These are phyloP conservation scores for Leccinum pachyderme DNA, from an alignment of 1,284 basidiomycete genomes.

Conservation along the genomic window DNA sequence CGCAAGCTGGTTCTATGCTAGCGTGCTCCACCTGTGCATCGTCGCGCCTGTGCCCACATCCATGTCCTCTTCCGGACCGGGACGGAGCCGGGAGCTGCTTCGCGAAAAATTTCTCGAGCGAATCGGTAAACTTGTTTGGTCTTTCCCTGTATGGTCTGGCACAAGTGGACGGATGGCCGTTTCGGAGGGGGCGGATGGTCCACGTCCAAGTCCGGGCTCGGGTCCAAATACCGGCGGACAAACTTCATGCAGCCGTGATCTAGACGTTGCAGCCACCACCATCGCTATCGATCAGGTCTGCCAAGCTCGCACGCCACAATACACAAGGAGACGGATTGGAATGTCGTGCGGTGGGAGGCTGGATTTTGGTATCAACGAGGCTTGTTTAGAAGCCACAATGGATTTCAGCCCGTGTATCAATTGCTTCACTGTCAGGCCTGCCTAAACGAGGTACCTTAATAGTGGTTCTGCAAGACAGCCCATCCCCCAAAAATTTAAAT, in stretches of 20 bases:
- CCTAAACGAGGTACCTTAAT: too few relatives aligned
- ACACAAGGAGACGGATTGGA: not conserved
- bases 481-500: too few relatives aligned
- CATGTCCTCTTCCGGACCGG: not conserved
- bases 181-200: not conserved
- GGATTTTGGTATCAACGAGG: too few relatives aligned
- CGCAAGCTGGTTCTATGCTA: conserved; percentile 29
- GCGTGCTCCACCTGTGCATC: conserved; percentile 26
- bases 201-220: not conserved
- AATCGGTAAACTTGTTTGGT: conserved; percentile 25
- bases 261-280: not conserved
- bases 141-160: not conserved
- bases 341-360: too few relatives aligned
- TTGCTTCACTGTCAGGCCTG: too few relatives aligned
- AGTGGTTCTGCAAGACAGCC: too few relatives aligned
- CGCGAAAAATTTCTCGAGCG: conserved; percentile 19
- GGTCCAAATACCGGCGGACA: not conserved
- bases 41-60: not conserved
- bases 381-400: too few relatives aligned
- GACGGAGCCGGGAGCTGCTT: conserved; percentile 6
- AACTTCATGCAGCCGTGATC: not conserved
- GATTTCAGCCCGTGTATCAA: too few relatives aligned
- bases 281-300: conserved; percentile 22
- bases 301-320: conserved; percentile 10
- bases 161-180: not conserved